Percentiles rank a stretch among this genome's conserved stretches.
Evolutionary conservation across 176 grass and related monocot genomes (phyloP).

Genomic region (sorghum (Sorghum bicolor)): DNA sequence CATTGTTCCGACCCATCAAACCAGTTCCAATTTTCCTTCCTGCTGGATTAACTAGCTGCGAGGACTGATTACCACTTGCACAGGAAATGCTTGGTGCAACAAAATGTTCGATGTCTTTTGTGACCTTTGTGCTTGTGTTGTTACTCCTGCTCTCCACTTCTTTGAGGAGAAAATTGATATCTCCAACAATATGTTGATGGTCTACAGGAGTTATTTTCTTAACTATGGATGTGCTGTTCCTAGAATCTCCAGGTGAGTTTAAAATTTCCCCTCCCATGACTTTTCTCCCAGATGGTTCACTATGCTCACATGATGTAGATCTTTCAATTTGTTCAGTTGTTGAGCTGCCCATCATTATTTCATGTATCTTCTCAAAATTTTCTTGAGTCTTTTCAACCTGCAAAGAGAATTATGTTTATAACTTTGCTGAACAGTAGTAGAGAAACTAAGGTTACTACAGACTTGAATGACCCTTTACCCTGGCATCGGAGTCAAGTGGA

Average conservation of each 20-base stretch:
- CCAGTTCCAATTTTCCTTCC: slow-evolving; percentile 30
- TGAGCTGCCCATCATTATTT: slow-evolving; percentile 63
- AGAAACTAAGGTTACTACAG: slow-evolving; percentile 18
- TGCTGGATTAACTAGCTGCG: slow-evolving; percentile 21
- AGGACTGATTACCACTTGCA: slow-evolving; percentile 22
- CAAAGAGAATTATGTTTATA: slow-evolving; percentile 19
- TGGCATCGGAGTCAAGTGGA: slow-evolving; percentile 85
- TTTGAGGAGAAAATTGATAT: slow-evolving; percentile 76
- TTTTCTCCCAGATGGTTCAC: slow-evolving; percentile 35
- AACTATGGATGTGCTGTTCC: slow-evolving; percentile 17
- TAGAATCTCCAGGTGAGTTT: slow-evolving; percentile 34
- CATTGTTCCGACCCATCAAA: slow-evolving; percentile 33
- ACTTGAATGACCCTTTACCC: slow-evolving; percentile 56
- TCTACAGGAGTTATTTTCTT: slow-evolving; percentile 46
- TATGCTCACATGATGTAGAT: slow-evolving; percentile 5
- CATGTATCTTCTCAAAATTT: slow-evolving; percentile 73
- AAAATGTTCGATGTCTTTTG: slow-evolving; percentile 19
- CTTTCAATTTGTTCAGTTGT: slow-evolving; percentile 21
- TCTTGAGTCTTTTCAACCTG: slow-evolving; percentile 74
- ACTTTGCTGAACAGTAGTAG: background rate
- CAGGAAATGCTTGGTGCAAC: slow-evolving; percentile 32
- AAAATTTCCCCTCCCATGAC: slow-evolving; percentile 20
- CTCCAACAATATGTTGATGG: slow-evolving; percentile 69
- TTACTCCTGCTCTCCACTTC: slow-evolving; percentile 59
- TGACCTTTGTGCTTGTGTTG: slow-evolving; percentile 22